Evolutionary conservation across 139 green algal species (phyloP).

Genomic region (Nannochloris sp.): DNA sequence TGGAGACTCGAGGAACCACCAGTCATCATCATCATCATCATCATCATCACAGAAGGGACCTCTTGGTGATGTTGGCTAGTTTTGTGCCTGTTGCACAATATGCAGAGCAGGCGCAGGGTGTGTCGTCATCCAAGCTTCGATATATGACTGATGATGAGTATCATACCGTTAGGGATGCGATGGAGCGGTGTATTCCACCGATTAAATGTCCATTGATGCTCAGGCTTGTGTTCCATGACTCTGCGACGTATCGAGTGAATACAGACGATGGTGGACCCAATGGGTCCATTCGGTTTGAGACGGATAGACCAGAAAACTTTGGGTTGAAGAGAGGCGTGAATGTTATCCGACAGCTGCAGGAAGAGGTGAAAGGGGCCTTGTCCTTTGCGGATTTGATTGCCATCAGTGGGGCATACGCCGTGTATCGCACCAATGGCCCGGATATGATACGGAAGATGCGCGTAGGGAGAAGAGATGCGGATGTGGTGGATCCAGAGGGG

Average conservation of each 20-base stretch:
- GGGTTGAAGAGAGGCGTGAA: conserved; percentile 73
- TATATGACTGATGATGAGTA: conserved; percentile 15
- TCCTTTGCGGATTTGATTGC: conserved; percentile 68
- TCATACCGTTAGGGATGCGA: conserved; percentile 9
- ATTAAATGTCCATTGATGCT: conserved; percentile 53
- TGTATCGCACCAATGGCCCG: conserved; percentile 59
- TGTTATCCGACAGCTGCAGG: conserved; percentile 31
- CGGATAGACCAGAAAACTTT: conserved; percentile 75
- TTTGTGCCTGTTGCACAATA: too few relatives aligned
- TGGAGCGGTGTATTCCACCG: neutral
- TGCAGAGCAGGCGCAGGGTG: neutral
- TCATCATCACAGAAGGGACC: too few relatives aligned
- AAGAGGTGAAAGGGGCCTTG: conserved; percentile 51
- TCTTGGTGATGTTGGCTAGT: too few relatives aligned
- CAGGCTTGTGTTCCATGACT: conserved; percentile 81
- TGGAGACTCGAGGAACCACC: too few relatives aligned
- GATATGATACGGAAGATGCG: conserved; percentile 35
- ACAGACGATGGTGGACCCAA: conserved; percentile 68
- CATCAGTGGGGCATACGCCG: conserved; percentile 55
- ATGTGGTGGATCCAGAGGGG: conserved; percentile 45
- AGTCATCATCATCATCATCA: too few relatives aligned
- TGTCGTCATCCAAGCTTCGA: neutral
- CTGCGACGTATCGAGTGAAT: conserved; percentile 48
- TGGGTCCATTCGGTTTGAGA: conserved; percentile 69
- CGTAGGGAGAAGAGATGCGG: conserved; percentile 50